Conservation (phyloP, 176 grass and related monocot species). For the Microstegium vimineum region DNA sequence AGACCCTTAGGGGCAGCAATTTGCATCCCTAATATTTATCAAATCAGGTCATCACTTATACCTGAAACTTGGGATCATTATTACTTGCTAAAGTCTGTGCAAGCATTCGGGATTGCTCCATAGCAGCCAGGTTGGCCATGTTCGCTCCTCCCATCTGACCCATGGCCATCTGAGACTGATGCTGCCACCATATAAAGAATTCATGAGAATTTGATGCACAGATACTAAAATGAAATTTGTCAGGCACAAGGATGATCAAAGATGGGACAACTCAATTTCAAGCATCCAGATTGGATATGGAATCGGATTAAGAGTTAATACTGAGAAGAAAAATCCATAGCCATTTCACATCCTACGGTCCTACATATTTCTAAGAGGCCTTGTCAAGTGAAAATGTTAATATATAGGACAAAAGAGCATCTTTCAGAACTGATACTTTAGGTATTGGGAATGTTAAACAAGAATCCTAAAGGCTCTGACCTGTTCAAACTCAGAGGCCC, state of each 20-base stretch:
- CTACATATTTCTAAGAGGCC: neutral
- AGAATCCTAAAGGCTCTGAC: constrained; percentile 32
- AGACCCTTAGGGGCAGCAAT: no score
- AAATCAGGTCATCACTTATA: constrained; percentile 31
- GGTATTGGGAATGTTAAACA: constrained; percentile 10
- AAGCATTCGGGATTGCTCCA: constrained; percentile 97
- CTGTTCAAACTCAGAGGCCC: constrained; percentile 97
- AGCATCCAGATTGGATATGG: neutral
- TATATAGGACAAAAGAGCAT: neutral
- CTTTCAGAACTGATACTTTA: neutral
- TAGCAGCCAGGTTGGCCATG: constrained; percentile 63
- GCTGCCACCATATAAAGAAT: constrained; percentile 39
- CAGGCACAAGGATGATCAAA: constrained; percentile 14
- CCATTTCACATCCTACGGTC: neutral
- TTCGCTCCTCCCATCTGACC: constrained; percentile 54
- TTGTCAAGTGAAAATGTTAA: neutral
- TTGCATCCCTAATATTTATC: neutral
- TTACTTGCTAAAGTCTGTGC: constrained; percentile 86
- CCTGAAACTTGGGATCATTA: constrained; percentile 96
- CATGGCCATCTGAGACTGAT: constrained; percentile 81
- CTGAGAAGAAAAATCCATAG: neutral
- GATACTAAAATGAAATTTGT: constrained; percentile 9
- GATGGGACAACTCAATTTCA: neutral
- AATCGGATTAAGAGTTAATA: neutral
- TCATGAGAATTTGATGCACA: constrained; percentile 20